A percentile compares a stretch with the other conserved stretches of the same genome.
Conservation (phyloP, 768 basidiomycete species). For the Suillus alpinus region DNA sequence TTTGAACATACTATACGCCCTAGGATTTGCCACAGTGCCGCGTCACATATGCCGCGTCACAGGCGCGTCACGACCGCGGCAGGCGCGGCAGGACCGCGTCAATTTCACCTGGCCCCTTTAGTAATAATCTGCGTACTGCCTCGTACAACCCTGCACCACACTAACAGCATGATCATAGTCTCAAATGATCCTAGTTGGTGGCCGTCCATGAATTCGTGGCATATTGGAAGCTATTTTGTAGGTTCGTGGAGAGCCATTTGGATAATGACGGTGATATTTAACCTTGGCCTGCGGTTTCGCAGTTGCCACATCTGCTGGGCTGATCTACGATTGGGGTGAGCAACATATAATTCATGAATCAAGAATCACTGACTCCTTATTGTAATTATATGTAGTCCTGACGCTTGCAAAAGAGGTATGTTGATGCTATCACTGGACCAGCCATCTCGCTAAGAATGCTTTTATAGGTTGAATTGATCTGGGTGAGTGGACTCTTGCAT, state of each 20-base stretch:
- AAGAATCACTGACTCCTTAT: background rate
- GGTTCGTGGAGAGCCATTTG: background rate
- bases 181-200: too few relatives aligned
- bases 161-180: too few relatives aligned
- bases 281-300: background rate
- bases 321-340: background rate
- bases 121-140: too few relatives aligned
- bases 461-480: background rate
- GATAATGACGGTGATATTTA: background rate
- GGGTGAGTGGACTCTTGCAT: background rate
- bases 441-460: background rate
- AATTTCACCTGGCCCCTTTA: too few relatives aligned
- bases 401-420: background rate
- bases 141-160: too few relatives aligned
- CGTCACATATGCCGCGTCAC: too few relatives aligned
- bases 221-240: too few relatives aligned
- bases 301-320: background rate
- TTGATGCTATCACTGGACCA: background rate
- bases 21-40: too few relatives aligned
- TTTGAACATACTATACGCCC: too few relatives aligned
- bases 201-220: too few relatives aligned
- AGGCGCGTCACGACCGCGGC: too few relatives aligned
- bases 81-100: too few relatives aligned
- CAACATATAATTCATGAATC: background rate
- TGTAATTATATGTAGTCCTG: background rate